Percentiles rank a stretch among this genome's conserved stretches.
phyloP scores from a whole-genome alignment of 805 yeast genomes.

The Saccharomyces mikatae region DNA sequence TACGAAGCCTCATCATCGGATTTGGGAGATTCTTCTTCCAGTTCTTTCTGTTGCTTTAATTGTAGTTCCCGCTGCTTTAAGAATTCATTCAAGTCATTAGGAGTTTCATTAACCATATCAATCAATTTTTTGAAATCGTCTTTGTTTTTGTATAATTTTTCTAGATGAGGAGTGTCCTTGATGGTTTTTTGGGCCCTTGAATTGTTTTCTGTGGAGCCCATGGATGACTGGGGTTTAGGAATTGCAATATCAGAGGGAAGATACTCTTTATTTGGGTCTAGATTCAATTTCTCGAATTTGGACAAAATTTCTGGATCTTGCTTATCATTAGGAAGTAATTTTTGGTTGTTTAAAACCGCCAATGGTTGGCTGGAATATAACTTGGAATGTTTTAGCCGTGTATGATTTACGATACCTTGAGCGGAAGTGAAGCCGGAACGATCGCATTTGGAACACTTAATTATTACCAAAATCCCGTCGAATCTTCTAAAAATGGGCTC shows the following conservation, averaged over 20 bases:
- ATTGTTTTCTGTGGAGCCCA: background rate
- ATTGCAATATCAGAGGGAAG: constrained; percentile 25
- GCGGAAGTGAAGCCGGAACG: constrained; percentile 68
- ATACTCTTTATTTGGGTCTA: constrained; percentile 23
- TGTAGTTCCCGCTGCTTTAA: constrained; percentile 13
- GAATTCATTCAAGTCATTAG: constrained; percentile 21
- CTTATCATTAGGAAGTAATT: constrained; percentile 32
- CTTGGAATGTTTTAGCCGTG: constrained; percentile 63
- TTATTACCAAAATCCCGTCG: constrained; percentile 61
- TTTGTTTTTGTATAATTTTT: constrained; percentile 17
- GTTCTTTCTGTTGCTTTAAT: constrained; percentile 4
- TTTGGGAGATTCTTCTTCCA: constrained; percentile 1
- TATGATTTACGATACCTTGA: constrained; percentile 74
- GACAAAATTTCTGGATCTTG: constrained; percentile 21
- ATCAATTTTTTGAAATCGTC: constrained; percentile 24
- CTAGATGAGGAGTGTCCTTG: constrained; percentile 16
- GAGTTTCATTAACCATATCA: constrained; percentile 23
- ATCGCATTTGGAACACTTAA: constrained; percentile 61
- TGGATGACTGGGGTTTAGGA: constrained; percentile 6
- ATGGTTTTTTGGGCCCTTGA: background rate
- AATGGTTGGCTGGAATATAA: constrained; percentile 66
- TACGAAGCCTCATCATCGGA: constrained; percentile 2
- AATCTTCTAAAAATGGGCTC: constrained; percentile 55
- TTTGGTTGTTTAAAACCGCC: constrained; percentile 63
- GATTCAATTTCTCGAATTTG: constrained; percentile 20